Evolutionary conservation across 306 rosid species (phyloP), one percentile per base, ranked within the genome.

Genomic region (Citrullus mucosospermus): DNA sequence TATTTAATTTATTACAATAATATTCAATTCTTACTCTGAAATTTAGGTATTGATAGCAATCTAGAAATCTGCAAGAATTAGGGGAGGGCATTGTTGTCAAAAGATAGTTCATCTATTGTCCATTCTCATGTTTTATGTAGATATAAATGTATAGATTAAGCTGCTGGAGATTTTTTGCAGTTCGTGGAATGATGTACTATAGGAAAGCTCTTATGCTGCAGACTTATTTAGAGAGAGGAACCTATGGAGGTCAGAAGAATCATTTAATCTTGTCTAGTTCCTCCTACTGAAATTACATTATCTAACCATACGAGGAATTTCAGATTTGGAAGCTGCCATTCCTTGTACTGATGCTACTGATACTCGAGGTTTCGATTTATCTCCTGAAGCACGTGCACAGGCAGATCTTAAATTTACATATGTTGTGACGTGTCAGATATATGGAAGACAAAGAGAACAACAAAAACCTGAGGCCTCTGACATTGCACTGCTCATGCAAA

Each of bases 131-230:
- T 8, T 41, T 41, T 41, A 8, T 41, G 9, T 39, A 66, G 43
- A 63, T 66, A 66, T 66, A 18, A 25, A 67, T 67, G 2, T 43
- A 43, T 43, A 20, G 55, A 68, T 20, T 73, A 50, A 73, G 44
- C 46, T 73, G 20, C 60, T 1, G 28, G 60, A 44, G 2, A 1
- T 58, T 39, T 72, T 80, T 61, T 73, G 81, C 92, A 95, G 98
- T 95, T 80, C 93, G 97, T 59, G 97, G 98, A 81, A 95, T 95
- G 97, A 95, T 95, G 98, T 92, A 95, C 85, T 95, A 95, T 78
- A 84, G 97, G 85, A 95, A 95, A 84, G 97, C 98, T 84, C 90
- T 92, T 22, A 92, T 92, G 97, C 91, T 95, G 80, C 98, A 92
- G 84, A 85, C 98, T 76, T 94, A 94, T 87, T 82, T 94, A 84